Percentiles rank a stretch among this genome's conserved stretches.
Evolutionary conservation across 23 red algal genomes (phyloP).

Genomic region (Gracilaria gracilis): DNA sequence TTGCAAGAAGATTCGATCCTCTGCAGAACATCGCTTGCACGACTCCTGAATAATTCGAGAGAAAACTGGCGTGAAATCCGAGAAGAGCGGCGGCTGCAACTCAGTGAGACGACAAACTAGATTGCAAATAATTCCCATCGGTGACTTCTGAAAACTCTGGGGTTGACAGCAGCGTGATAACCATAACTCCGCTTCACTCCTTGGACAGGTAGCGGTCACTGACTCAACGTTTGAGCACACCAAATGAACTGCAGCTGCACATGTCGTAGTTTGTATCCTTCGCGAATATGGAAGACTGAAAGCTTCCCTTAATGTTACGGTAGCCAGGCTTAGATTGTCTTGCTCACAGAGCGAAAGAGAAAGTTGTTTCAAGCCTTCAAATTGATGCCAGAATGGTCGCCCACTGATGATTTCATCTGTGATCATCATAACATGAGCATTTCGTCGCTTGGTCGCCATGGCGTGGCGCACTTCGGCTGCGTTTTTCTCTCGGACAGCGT

Average conservation of each 20-base stretch:
- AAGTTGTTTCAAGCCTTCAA: constrained; percentile 14
- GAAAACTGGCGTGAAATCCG: constrained; percentile 18
- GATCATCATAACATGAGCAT: constrained; percentile 7
- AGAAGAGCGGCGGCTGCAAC: neutral
- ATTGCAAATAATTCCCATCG: neutral
- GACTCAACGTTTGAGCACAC: constrained; percentile 4
- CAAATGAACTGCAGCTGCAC: constrained; percentile 10
- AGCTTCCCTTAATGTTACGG: neutral
- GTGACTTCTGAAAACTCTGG: neutral
- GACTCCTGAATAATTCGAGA: constrained; percentile 10
- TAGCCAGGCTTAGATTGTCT: neutral
- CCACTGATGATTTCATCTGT: constrained; percentile 14
- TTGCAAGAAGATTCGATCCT: neutral
- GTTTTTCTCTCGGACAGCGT: constrained; percentile 44
- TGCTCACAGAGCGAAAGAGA: constrained; percentile 11
- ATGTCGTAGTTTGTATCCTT: constrained; percentile 5
- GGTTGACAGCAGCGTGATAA: neutral
- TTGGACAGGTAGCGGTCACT: neutral
- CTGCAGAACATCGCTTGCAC: neutral
- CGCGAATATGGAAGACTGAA: neutral
- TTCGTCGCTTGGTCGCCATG: constrained; percentile 12
- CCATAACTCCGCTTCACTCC: neutral
- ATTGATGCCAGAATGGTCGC: constrained; percentile 9
- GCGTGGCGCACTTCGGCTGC: constrained; percentile 58
- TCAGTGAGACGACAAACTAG: neutral